Evolutionary conservation across 78 protist genomes (phyloP).

Genomic region (Dictyostelium discoideum): dicty_2.7 NC_007091.3:395001-395500

Average conservation of each 20-base stretch:
- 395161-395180: not conserved
- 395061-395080: not conserved
- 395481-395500: not conserved
- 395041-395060: not conserved
- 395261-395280: not conserved
- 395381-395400: not conserved
- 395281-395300: not conserved
- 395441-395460: constrained; percentile 9
- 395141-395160: not conserved
- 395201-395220: not conserved
- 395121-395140: not conserved
- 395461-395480: too few species aligned
- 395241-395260: not conserved
- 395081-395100: not conserved
- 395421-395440: constrained; percentile 58
- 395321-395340: not conserved
- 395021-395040: too few species aligned
- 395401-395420: constrained; percentile 35
- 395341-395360: not conserved
- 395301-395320: not conserved
- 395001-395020: not conserved
- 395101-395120: not conserved
- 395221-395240: not conserved
- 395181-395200: not conserved
- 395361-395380: not conserved